A percentile compares a stretch with the other conserved stretches of the same genome.
phyloP scores from a whole-genome alignment of 345 rosid genomes.

The Cochlearia excelsa region DNA sequence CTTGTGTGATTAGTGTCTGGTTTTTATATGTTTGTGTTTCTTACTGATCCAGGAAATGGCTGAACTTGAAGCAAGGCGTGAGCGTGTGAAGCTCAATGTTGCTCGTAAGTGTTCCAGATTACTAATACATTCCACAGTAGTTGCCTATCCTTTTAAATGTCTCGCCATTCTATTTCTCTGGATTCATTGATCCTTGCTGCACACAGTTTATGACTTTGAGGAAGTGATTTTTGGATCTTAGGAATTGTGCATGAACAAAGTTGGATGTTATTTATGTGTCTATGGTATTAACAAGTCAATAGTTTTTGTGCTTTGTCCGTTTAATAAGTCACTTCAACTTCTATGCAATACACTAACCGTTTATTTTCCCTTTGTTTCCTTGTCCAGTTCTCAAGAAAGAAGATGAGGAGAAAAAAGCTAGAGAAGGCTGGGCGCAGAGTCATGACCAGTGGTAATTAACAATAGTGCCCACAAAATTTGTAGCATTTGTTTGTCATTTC shows the following conservation, averaged over 20 bases:
- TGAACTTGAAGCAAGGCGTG: conserved; percentile 81
- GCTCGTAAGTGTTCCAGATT: conserved; percentile 56
- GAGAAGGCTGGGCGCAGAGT: conserved; percentile 54
- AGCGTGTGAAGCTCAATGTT: conserved; percentile 73
- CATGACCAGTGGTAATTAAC: conserved; percentile 41
- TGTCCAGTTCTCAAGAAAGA: conserved; percentile 71
- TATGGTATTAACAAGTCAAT: conserved; percentile 8
- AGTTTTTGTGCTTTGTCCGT: background rate
- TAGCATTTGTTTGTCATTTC: conserved; percentile 9
- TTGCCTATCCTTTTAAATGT: conserved; percentile 14
- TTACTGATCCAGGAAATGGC: conserved; percentile 60
- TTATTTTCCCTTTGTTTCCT: conserved; percentile 19
- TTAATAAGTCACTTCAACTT: background rate
- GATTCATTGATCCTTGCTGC: conserved; percentile 12
- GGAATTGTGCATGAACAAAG: conserved; percentile 11
- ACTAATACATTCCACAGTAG: conserved; percentile 4
- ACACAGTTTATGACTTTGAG: conserved; percentile 6
- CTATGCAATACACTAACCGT: background rate
- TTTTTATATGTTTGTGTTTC: conserved; percentile 17
- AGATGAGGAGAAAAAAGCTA: conserved; percentile 73
- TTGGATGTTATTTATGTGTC: background rate
- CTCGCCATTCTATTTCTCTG: conserved; percentile 6
- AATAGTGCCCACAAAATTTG: conserved; percentile 8
- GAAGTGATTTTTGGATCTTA: conserved; percentile 9
- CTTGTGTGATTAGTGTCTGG: background rate